Evolutionary conservation across 306 rosid species (phyloP), one percentile per base, ranked within the genome.

Genomic region (Ochetophila trinervis): DNA sequence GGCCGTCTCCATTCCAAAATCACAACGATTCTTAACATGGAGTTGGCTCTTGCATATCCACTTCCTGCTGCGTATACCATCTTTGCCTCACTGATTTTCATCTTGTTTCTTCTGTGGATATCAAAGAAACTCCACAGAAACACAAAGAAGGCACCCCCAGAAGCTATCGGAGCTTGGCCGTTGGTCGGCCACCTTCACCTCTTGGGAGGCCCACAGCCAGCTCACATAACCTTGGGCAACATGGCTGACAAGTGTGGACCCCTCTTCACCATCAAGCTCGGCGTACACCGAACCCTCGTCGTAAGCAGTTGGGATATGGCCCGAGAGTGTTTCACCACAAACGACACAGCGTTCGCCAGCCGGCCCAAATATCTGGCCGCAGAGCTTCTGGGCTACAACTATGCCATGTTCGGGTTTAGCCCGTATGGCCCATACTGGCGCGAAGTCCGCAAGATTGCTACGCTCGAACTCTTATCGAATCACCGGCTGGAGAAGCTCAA

Each of bases 211-310:
- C 14, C 65, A 61, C 36, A 35, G 37, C 79, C 69, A 10, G 18
- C 49, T 8, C 51, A 58, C 34, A 17, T 52, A 47, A 49, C 68
- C 12, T 48, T 75, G 10, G 79, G 32, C 3, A 32, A 30, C 2
- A 62, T 68, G 70, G 79, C 79, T 0, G 79, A 75, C 23, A 63
- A 23, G 57, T 44, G 54, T 35, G 74, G 74, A 22, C 75, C 79
- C 2, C 64, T 76, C 47, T 76, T 69, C 57, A 55, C 63, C 8
- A 6, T 76, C 4, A 5, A 50, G 22, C 30, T 76, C 3, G 76
- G 80, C 5, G 19, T 63, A 18, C 55, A 63, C 19, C 14, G 9
- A 50, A 13, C 71, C 6, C 3, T 76, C 3, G 51, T 76, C 0
- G 58, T 76, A 6, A 75, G 75, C 42, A 63, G 50, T 20, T 63